Evolutionary conservation across 306 rosid genomes (phyloP), one percentile per base, ranked within the genome.

Genomic region (Medicago ruthenica): DNA sequence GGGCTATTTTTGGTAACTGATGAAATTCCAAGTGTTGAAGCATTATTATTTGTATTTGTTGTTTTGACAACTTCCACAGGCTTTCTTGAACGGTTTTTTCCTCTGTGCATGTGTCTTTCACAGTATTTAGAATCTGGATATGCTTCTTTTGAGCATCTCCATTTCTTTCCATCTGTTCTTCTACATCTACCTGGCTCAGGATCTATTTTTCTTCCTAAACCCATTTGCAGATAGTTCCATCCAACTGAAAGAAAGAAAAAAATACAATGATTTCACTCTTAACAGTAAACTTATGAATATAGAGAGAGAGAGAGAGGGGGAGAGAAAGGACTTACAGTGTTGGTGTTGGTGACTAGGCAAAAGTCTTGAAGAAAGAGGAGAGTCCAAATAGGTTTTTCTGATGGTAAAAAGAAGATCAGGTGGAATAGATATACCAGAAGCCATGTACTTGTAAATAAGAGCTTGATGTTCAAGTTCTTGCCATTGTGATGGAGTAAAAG

Each of bases 51-150:
- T 7, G 80, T 39, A 61, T 51, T 77, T 24, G 82, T n/a, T 74
- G 93, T 41, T 82, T 91, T 89, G 27, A 80, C 77, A 78, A 88
- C 86, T 91, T 93, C 98, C 98, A 91, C 96, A 89, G 96, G 98
- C 96, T 93, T 93, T 93, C 98, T 93, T 93, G 97, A 93, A 89
- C 97, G 98, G 88, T 93, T 93, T 54, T 93, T 93, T 5, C 98
- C 98, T 91, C 97, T 85, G 20, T 93, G 98, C 98, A 93, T 91
- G 89, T 93, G 98, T 77, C 96, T 93, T 77, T 93, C 98, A 79
- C 97, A 93, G 89, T 93, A 93, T 61, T 93, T 93, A 0, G 98
- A 93, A 84, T 91, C 98, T 11, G 87, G 87, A 63, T 81, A 91
- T 37, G 98, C 97, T 66, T 93, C 98, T 81, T 93, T 93, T 24